These are phyloP conservation scores for Gossypium schwendimanii DNA, from an alignment of 441 rosid species.

Conservation along the genomic window DNA sequence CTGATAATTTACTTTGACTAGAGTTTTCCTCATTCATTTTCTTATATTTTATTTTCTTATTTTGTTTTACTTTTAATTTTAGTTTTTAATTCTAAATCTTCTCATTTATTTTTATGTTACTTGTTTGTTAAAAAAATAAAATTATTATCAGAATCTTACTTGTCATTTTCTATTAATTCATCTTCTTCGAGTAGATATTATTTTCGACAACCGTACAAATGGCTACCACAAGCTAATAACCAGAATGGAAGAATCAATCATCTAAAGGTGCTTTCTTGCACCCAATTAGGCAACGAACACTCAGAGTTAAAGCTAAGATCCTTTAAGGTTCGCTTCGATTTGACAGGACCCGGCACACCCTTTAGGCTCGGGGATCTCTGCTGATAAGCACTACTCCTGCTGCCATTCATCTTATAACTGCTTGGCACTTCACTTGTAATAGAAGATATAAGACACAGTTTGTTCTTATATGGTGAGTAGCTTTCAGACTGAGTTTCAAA, in stretches of 20 bases:
- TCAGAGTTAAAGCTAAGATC: constrained; percentile 58
- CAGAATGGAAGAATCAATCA: constrained; percentile 22
- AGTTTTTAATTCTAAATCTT: too few relatives aligned
- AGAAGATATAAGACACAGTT: constrained; percentile 37
- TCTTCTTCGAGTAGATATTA: too few relatives aligned
- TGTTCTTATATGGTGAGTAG: constrained; percentile 71
- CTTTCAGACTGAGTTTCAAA: constrained; percentile 68
- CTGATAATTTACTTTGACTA: too few relatives aligned
- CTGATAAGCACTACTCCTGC: constrained; percentile 42
- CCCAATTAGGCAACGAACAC: constrained; percentile 44
- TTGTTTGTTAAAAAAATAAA: too few relatives aligned
- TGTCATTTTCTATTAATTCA: too few relatives aligned
- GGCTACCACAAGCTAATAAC: neutral
- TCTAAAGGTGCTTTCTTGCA: constrained; percentile 28
- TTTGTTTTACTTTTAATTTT: too few relatives aligned
- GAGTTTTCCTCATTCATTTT: too few relatives aligned
- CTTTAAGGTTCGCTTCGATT: constrained; percentile 37
- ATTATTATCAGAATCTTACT: too few relatives aligned
- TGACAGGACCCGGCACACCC: constrained; percentile 40
- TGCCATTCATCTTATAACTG: constrained; percentile 22
- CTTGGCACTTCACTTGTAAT: constrained; percentile 35
- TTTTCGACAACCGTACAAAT: too few relatives aligned
- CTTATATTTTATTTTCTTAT: too few relatives aligned
- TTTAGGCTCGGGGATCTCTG: constrained; percentile 83
- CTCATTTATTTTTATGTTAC: too few relatives aligned